A percentile compares a stretch with the other conserved stretches of the same genome.
Conservation (phyloP, 257 asterid species). For the Linaria vulgaris region DNA sequence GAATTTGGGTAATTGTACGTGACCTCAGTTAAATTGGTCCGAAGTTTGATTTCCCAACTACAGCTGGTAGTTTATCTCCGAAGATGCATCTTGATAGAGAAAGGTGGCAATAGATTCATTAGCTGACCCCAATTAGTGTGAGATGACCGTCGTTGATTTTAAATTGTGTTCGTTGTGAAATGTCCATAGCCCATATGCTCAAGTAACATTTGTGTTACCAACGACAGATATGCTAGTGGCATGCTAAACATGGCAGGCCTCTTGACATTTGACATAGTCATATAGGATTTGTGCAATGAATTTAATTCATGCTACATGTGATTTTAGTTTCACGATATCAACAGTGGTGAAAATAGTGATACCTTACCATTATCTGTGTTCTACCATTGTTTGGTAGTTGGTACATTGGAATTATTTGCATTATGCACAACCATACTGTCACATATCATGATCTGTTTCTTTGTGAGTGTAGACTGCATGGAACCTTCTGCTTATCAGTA, state of each 20-base stretch:
- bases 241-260: background rate
- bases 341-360: background rate
- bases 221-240: background rate
- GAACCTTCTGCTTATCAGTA: too few relatives aligned
- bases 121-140: background rate
- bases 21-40: background rate
- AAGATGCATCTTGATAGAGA: background rate
- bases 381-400: background rate
- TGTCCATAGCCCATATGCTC: background rate
- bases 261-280: background rate
- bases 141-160: background rate
- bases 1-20: background rate
- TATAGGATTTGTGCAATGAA: background rate
- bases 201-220: background rate
- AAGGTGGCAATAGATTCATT: background rate
- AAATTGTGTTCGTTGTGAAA: background rate
- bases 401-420: background rate
- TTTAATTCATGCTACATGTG: background rate
- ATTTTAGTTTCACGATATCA: background rate
- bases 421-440: background rate
- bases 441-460: background rate
- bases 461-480: too few relatives aligned
- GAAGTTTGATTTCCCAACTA: background rate
- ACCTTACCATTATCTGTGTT: background rate
- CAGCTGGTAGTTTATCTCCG: too few relatives aligned